A percentile compares a stretch with the other conserved stretches of the same genome.
phyloP scores from a whole-genome alignment of 1,284 basidiomycete genomes.

The Naganishia cerealis region DNA sequence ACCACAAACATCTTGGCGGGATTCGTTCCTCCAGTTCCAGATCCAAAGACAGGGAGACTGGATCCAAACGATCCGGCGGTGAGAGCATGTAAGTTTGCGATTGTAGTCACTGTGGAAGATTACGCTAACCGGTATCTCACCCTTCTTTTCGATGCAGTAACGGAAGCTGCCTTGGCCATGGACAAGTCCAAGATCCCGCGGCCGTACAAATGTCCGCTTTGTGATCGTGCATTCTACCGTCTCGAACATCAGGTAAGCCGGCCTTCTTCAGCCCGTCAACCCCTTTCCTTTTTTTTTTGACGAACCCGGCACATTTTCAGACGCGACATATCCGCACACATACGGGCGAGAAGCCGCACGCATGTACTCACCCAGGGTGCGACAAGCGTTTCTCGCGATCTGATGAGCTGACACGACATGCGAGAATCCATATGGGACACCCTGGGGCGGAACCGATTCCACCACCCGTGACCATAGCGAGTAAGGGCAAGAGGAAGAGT shows the following conservation, averaged over 20 bases:
- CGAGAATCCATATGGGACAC: constrained; percentile 75
- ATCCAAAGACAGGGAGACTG: constrained; percentile 54
- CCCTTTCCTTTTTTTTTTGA: constrained; percentile 5
- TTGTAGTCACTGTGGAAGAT: not conserved
- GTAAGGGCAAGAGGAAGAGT: constrained; percentile 41
- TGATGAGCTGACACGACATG: constrained; percentile 94
- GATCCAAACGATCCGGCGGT: constrained; percentile 56
- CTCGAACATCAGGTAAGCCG: constrained; percentile 82
- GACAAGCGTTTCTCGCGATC: constrained; percentile 97
- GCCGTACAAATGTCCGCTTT: constrained; percentile 94
- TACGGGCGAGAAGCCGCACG: constrained; percentile 95
- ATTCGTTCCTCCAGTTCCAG: constrained; percentile 42
- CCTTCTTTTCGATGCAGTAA: constrained; percentile 34
- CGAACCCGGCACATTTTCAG: constrained; percentile 55
- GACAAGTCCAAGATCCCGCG: constrained; percentile 63
- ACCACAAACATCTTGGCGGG: constrained; percentile 16
- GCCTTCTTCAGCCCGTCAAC: not conserved
- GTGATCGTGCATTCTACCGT: constrained; percentile 83
- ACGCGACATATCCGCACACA: constrained; percentile 97
- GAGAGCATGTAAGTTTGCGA: constrained; percentile 42
- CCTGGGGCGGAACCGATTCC: constrained; percentile 30
- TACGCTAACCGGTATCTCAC: not conserved
- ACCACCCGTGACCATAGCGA: constrained; percentile 14
- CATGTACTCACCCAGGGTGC: constrained; percentile 88
- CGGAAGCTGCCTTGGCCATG: constrained; percentile 55